These are phyloP conservation scores for Bipolaris bicolor DNA, from an alignment of 2,329 filamentous ascomycete species.

Conservation along the genomic window DNA sequence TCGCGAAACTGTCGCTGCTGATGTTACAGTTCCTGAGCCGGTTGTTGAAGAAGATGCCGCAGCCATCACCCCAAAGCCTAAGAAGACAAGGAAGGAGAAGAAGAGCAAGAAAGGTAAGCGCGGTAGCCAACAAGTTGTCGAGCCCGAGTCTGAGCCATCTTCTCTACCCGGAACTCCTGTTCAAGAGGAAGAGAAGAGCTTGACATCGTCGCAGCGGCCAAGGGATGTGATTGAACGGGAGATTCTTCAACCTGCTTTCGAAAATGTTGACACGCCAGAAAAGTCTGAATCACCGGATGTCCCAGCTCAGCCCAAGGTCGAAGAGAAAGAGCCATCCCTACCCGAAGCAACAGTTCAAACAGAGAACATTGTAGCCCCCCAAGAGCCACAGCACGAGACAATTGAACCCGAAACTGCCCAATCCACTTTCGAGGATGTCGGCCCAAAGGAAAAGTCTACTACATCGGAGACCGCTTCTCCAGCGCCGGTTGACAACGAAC, in stretches of 20 bases:
- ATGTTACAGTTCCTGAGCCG: neutral
- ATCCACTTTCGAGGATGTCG: conserved; percentile 26
- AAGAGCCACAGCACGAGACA: conserved; percentile 13
- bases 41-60: neutral
- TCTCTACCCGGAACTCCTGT: conserved; percentile 9
- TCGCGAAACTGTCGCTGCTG: neutral
- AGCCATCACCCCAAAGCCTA: conserved; percentile 25
- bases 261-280: conserved; percentile 13
- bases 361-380: conserved; percentile 3
- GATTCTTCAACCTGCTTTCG: conserved; percentile 31
- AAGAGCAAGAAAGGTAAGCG: conserved; percentile 42
- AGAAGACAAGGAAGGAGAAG: conserved; percentile 40
- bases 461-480: neutral
- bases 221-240: conserved; percentile 28
- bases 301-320: conserved; percentile 1
- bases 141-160: conserved; percentile 17
- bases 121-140: conserved; percentile 28
- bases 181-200: conserved; percentile 10
- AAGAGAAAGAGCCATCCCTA: conserved; percentile 18
- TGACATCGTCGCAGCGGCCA: conserved; percentile 9
- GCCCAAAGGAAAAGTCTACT: neutral
- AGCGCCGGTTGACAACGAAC: neutral
- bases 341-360: neutral
- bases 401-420: conserved; percentile 31
- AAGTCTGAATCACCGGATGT: neutral